Evolutionary conservation across 352 stramenopile genomes (phyloP).

Genomic region (Thalassiosira exigua): DNA sequence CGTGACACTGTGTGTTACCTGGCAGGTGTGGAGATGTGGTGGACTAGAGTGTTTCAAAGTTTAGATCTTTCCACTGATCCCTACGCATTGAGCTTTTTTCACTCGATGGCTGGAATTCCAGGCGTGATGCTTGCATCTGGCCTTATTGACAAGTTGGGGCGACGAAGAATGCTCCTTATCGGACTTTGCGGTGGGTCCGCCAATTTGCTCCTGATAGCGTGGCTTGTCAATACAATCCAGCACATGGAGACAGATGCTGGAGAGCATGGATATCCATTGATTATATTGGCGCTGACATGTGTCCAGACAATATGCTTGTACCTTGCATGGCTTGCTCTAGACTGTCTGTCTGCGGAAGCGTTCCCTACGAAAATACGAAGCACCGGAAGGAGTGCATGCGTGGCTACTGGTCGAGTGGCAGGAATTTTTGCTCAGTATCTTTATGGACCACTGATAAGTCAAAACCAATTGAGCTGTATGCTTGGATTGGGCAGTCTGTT

Average conservation of each 20-base stretch:
- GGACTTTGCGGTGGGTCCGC: slow-evolving; percentile 35
- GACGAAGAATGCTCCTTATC: slow-evolving; percentile 39
- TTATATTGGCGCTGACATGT: slow-evolving; percentile 37
- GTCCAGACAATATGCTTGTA: slow-evolving; percentile 46
- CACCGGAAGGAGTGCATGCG: slow-evolving; percentile 90
- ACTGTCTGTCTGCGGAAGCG: slow-evolving; percentile 82
- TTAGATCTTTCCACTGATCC: slow-evolving; percentile 39
- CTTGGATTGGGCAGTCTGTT: slow-evolving; percentile 44
- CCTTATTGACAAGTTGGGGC: slow-evolving; percentile 52
- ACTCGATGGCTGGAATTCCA: slow-evolving; percentile 53
- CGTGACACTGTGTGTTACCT: no score
- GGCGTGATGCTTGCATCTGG: slow-evolving; percentile 50
- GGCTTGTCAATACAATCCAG: slow-evolving; percentile 18
- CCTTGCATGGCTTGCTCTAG: slow-evolving; percentile 35
- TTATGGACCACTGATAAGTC: slow-evolving; percentile 63
- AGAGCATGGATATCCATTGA: slow-evolving; percentile 7
- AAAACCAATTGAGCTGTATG: slow-evolving; percentile 35
- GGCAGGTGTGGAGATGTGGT: slow-evolving; percentile 49
- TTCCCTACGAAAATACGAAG: slow-evolving; percentile 91
- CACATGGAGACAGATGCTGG: slow-evolving; percentile 4
- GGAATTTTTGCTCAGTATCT: slow-evolving; percentile 89
- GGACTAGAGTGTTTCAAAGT: slow-evolving; percentile 57
- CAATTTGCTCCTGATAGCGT: slow-evolving; percentile 31
- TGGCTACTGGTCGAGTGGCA: slow-evolving; percentile 88
- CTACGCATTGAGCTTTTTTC: slow-evolving; percentile 49